Conservation (phyloP, 495 filamentous ascomycete genomes). For the Penicillium herquei region DNA sequence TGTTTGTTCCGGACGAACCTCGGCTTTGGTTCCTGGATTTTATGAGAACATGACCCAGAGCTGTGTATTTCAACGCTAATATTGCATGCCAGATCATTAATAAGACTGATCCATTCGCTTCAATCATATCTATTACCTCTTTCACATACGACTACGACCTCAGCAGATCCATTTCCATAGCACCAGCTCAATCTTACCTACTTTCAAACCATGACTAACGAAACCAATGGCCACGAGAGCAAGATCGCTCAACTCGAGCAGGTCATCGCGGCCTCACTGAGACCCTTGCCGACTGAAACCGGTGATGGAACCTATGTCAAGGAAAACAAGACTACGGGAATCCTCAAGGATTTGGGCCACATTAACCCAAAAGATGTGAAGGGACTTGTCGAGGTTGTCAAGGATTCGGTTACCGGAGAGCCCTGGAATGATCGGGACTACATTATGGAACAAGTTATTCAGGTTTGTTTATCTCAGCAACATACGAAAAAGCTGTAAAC, state of each 20-base stretch:
- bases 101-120: too few species aligned
- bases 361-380: conserved; percentile 41
- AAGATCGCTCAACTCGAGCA: conserved; percentile 53
- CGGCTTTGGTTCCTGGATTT: too few species aligned
- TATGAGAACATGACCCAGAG: too few species aligned
- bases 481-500: not conserved
- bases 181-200: not conserved
- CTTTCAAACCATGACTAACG: conserved; percentile 26
- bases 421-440: conserved; percentile 81
- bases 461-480: conserved; percentile 24
- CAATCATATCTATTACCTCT: too few species aligned
- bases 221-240: conserved; percentile 23
- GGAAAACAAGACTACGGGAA: conserved; percentile 25
- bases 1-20: too few species aligned
- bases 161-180: too few species aligned
- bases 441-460: conserved; percentile 55
- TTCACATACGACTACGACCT: too few species aligned
- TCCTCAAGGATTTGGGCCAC: conserved; percentile 39
- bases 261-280: conserved; percentile 54
- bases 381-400: conserved; percentile 47
- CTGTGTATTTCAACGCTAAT: too few species aligned
- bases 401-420: conserved; percentile 73
- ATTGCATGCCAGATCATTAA: too few species aligned
- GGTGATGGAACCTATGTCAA: conserved; percentile 58
- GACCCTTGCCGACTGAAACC: conserved; percentile 61